Evolutionary conservation across 148 eudicot species (phyloP).

Genomic region (Camellia lanceoleosa): DNA sequence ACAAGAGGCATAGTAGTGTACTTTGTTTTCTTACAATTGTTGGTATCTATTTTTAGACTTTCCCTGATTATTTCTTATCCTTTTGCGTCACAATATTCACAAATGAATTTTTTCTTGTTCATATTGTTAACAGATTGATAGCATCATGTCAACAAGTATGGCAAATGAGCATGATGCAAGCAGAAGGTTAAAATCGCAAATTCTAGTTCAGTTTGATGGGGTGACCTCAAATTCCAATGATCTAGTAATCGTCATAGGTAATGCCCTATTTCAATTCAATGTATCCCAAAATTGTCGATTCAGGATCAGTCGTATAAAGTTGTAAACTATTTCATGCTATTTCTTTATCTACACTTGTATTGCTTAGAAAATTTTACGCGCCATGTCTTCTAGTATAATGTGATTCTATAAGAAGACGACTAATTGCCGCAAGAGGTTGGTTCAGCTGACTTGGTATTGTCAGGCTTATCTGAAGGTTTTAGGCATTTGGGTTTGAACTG

Average conservation of each 20-base stretch:
- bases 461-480: too few relatives aligned
- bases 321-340: neutral
- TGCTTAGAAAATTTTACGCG: too few relatives aligned
- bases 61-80: too few relatives aligned
- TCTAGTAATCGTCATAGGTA: conserved; percentile 85
- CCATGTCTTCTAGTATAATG: too few relatives aligned
- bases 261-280: conserved; percentile 9
- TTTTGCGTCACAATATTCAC: neutral
- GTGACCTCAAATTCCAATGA: conserved; percentile 81
- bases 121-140: conserved; percentile 63
- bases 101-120: neutral
- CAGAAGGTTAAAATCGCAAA: conserved; percentile 87
- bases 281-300: neutral
- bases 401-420: too few relatives aligned
- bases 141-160: conserved; percentile 84
- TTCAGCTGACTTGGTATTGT: too few relatives aligned
- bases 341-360: neutral
- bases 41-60: neutral
- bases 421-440: too few relatives aligned
- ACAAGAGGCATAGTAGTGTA: neutral
- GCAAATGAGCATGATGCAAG: conserved; percentile 93
- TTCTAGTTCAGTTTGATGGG: conserved; percentile 93
- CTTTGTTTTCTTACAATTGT: neutral
- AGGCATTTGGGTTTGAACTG: too few relatives aligned
- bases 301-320: neutral